Percentiles rank a stretch among this genome's conserved stretches.
These are phyloP conservation scores for Anthracocystis setariae DNA, from an alignment of 1,284 basidiomycete species.

Conservation along the genomic window DNA sequence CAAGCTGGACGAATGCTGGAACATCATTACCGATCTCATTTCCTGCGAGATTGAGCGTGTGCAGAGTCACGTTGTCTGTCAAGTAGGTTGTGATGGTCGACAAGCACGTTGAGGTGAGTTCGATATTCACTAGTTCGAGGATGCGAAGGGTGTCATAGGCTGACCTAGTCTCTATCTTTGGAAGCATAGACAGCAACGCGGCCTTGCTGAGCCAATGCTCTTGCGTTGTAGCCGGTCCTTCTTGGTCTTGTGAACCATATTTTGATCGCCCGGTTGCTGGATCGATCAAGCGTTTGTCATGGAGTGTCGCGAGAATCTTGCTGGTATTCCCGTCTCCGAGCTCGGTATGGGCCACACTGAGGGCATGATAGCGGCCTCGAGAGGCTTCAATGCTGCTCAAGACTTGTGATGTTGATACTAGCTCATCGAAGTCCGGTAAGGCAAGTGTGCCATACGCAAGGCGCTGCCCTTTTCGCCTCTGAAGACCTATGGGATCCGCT, in stretches of 20 bases:
- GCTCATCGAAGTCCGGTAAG: slow-evolving; percentile 14
- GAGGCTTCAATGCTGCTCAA: background rate
- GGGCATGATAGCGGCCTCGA: slow-evolving; percentile 15
- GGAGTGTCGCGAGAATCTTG: slow-evolving; percentile 11
- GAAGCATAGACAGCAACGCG: background rate
- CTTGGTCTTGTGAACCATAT: background rate
- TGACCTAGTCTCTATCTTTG: background rate
- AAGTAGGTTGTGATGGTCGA: slow-evolving; percentile 17
- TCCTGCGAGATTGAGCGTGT: slow-evolving; percentile 10
- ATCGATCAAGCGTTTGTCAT: background rate
- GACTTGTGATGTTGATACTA: background rate
- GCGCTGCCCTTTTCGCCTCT: background rate
- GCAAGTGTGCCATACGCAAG: slow-evolving; percentile 22
- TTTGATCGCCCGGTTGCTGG: background rate
- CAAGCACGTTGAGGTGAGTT: slow-evolving; percentile 19
- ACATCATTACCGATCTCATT: slow-evolving; percentile 17
- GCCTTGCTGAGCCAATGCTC: slow-evolving; percentile 4
- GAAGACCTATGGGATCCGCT: background rate
- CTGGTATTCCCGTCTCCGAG: slow-evolving; percentile 13
- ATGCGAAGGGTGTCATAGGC: slow-evolving; percentile 3
- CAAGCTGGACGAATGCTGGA: slow-evolving; percentile 1
- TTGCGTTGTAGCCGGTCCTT: background rate
- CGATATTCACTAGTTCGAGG: slow-evolving; percentile 17
- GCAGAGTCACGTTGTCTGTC: slow-evolving; percentile 10
- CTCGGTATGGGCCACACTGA: slow-evolving; percentile 12